Evolutionary conservation across 305 asterid genomes (phyloP).

Genomic region (Plantago coronopus): DNA sequence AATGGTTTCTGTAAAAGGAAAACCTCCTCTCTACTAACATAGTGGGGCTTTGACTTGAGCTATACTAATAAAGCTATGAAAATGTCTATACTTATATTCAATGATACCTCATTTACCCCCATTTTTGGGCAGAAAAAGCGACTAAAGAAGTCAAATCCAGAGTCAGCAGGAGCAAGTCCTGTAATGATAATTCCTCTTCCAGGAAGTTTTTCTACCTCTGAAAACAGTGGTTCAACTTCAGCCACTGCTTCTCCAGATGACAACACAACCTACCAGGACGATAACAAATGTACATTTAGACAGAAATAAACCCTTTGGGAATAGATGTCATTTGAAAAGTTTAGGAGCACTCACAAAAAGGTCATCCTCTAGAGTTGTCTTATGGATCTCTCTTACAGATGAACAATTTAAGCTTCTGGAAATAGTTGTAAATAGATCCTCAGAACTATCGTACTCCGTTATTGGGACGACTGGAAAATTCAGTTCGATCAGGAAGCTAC

Average conservation of each 20-base stretch:
- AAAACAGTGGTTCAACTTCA: slow-evolving; percentile 47
- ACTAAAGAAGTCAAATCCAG: slow-evolving; percentile 71
- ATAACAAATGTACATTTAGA: not conserved
- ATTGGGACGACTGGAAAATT: slow-evolving; percentile 62
- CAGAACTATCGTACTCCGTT: slow-evolving; percentile 26
- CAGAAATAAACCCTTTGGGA: not conserved
- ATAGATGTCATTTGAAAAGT: not conserved
- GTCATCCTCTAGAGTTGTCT: slow-evolving; percentile 48
- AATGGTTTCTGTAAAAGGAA: no score
- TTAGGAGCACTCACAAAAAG: slow-evolving; percentile 49
- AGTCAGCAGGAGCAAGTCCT: slow-evolving; percentile 63
- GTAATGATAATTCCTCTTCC: slow-evolving; percentile 70
- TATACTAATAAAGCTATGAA: not conserved
- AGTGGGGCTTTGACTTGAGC: no score
- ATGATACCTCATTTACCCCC: slow-evolving; percentile 65
- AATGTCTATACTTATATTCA: not conserved
- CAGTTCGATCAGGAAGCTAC: slow-evolving; percentile 55
- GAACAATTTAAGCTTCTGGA: slow-evolving; percentile 60
- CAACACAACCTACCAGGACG: slow-evolving; percentile 57
- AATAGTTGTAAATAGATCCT: slow-evolving; percentile 36
- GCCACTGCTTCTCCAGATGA: slow-evolving; percentile 64
- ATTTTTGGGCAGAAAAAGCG: slow-evolving; percentile 77
- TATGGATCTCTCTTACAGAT: slow-evolving; percentile 50
- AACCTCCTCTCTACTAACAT: no score
- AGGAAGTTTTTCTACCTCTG: slow-evolving; percentile 41